Evolutionary conservation across 108 stramenopile genomes (phyloP).

Genomic region (Cyclostephanos invisitatus): DNA sequence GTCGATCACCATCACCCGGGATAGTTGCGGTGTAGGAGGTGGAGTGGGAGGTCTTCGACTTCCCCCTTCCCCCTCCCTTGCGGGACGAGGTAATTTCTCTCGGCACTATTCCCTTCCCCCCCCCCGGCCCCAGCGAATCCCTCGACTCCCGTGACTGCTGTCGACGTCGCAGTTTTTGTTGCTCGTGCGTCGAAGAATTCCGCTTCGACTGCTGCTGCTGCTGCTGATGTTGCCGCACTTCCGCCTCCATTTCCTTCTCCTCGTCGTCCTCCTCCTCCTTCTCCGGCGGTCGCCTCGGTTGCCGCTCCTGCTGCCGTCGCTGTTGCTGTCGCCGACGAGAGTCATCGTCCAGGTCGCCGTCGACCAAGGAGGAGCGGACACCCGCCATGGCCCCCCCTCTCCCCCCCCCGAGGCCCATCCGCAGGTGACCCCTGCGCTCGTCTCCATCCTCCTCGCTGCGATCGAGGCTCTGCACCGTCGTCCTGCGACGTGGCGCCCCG

Average conservation of each 20-base stretch:
- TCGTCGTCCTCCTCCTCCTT: no score
- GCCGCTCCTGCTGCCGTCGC: neutral
- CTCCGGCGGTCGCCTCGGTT: no score
- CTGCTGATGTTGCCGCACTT: neutral
- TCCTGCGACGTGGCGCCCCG: neutral
- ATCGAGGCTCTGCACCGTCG: neutral
- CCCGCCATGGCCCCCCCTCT: neutral
- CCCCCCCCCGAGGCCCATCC: neutral
- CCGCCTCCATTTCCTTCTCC: no score
- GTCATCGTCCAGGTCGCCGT: no score
- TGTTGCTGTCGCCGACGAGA: neutral
- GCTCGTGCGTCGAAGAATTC: neutral
- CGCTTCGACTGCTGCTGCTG: neutral
- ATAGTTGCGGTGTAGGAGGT: neutral
- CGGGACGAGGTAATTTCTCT: neutral
- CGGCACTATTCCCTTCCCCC: neutral
- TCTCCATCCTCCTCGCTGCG: conserved; percentile 4
- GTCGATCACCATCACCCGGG: neutral
- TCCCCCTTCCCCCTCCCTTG: neutral
- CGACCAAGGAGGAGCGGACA: no score
- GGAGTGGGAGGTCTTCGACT: neutral
- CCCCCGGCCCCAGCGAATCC: neutral
- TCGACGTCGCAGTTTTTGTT: conserved; percentile 9
- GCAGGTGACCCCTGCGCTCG: neutral
- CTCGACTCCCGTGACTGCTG: neutral